Evolutionary conservation across 2,329 filamentous ascomycete genomes (phyloP).

Genomic region (Cladosporium sp.): DNA sequence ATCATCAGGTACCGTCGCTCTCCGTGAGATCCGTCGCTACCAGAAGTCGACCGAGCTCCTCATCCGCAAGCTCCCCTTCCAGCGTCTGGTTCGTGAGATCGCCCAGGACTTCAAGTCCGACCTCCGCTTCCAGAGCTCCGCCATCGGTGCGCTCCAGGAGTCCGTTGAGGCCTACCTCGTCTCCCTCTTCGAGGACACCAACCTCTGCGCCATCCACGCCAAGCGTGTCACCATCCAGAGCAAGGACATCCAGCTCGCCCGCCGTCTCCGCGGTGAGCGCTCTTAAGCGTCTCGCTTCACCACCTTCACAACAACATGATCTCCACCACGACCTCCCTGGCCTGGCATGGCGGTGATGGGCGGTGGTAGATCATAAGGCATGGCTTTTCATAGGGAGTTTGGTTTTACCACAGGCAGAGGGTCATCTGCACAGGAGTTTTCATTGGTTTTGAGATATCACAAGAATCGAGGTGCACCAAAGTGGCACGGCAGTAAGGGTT

Average conservation of each 20-base stretch:
- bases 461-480: constrained; percentile 30
- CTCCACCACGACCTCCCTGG: constrained; percentile 36
- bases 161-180: constrained; percentile 95
- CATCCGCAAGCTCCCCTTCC: constrained; percentile 77
- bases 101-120: constrained; percentile 66
- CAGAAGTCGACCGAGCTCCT: constrained; percentile 88
- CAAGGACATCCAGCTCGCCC: constrained; percentile 93
- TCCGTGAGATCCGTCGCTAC: constrained; percentile 88
- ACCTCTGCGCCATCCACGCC: constrained; percentile 94
- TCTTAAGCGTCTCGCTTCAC: constrained; percentile 45
- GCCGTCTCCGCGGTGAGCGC: constrained; percentile 57
- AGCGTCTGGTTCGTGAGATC: constrained; percentile 77
- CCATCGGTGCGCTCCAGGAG: constrained; percentile 90
- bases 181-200: constrained; percentile 94
- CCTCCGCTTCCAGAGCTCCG: constrained; percentile 94
- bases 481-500: constrained; percentile 27
- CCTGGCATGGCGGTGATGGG: constrained; percentile 35
- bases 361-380: constrained; percentile 30
- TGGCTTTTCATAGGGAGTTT: constrained; percentile 29
- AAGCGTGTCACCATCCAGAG: constrained; percentile 90
- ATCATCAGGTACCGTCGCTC: constrained; percentile 70
- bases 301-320: constrained; percentile 28
- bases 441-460: constrained; percentile 39
- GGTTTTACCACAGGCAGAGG: constrained; percentile 29
- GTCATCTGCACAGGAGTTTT: constrained; percentile 27